These are phyloP conservation scores for Chalciporus sp. DNA, from an alignment of 1,284 basidiomycete species.

Conservation along the genomic window DNA sequence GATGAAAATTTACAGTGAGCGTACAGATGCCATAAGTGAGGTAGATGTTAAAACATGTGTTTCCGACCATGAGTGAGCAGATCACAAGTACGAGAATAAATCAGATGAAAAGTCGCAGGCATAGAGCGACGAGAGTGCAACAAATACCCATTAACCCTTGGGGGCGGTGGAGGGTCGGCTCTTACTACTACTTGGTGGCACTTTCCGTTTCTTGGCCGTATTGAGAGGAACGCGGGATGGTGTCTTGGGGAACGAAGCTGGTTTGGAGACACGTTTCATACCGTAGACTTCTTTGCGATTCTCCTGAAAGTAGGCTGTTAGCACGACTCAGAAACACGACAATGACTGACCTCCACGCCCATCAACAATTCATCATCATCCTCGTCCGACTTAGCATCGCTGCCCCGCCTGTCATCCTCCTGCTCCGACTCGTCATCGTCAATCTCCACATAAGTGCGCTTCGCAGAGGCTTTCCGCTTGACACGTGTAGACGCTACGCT, in stretches of 20 bases:
- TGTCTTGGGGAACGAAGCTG: constrained; percentile 9
- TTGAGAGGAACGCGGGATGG: constrained; percentile 4
- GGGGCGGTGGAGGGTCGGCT: constrained; percentile 10
- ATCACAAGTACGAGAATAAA: constrained; percentile 12
- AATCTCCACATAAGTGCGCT: constrained; percentile 36
- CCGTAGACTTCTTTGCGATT: constrained; percentile 40
- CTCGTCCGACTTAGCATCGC: constrained; percentile 39
- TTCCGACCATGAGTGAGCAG: constrained; percentile 5
- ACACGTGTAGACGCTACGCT: constrained; percentile 11
- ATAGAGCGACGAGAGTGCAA: neutral
- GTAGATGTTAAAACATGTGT: constrained; percentile 4
- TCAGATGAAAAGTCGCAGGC: constrained; percentile 2
- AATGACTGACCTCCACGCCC: constrained; percentile 46
- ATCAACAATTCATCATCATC: constrained; percentile 60
- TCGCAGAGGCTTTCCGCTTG: constrained; percentile 25
- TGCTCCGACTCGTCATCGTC: constrained; percentile 30
- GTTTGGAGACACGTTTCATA: constrained; percentile 24
- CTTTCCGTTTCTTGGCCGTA: constrained; percentile 27
- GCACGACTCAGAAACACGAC: neutral
- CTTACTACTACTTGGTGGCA: constrained; percentile 13
- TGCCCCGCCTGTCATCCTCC: constrained; percentile 22
- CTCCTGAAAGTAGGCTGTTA: constrained; percentile 28
- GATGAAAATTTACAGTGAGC: constrained; percentile 9
- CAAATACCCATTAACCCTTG: constrained; percentile 8
- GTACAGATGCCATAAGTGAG: constrained; percentile 5